phyloP scores from a whole-genome alignment of 1,284 basidiomycete genomes.

The Cutaneotrichosporon arboriforme region DNA sequence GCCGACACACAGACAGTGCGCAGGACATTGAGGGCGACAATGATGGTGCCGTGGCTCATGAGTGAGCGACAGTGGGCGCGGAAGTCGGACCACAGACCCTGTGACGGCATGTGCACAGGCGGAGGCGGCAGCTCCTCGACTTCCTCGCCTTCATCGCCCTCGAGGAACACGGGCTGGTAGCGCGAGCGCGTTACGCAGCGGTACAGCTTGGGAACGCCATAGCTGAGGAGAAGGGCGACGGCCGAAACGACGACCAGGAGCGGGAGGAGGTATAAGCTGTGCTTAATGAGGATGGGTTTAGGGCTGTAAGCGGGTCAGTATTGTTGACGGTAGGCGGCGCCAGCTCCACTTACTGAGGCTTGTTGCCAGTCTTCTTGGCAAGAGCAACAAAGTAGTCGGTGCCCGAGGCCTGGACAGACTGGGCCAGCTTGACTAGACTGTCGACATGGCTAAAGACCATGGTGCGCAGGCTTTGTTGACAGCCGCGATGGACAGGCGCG shows the following conservation, averaged over 20 bases:
- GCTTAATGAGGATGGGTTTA: conserved; percentile 27
- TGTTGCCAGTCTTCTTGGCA: neutral
- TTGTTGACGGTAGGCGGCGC: neutral
- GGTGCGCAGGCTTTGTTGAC: neutral
- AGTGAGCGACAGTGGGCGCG: conserved; percentile 35
- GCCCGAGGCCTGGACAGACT: neutral
- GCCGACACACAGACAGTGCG: conserved; percentile 35
- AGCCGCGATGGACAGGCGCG: no score
- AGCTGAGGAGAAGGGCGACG: conserved; percentile 27
- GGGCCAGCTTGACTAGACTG: neutral
- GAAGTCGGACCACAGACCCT: conserved; percentile 41
- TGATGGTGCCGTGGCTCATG: conserved; percentile 34
- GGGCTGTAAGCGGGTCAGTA: conserved; percentile 27
- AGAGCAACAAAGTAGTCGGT: neutral
- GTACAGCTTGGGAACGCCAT: conserved; percentile 15
- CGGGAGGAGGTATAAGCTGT: conserved; percentile 43
- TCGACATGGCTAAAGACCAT: neutral
- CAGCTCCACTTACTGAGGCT: conserved; percentile 9
- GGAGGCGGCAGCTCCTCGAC: conserved; percentile 23
- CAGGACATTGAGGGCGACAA: conserved; percentile 41
- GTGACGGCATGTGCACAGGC: conserved; percentile 32
- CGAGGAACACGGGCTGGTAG: conserved; percentile 26
- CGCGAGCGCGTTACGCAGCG: neutral
- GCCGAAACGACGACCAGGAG: conserved; percentile 34
- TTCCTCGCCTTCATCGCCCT: conserved; percentile 25